These are phyloP conservation scores for Eimeria falciformis DNA, from an alignment of 169 alveolate species.

Conservation along the genomic window DNA sequence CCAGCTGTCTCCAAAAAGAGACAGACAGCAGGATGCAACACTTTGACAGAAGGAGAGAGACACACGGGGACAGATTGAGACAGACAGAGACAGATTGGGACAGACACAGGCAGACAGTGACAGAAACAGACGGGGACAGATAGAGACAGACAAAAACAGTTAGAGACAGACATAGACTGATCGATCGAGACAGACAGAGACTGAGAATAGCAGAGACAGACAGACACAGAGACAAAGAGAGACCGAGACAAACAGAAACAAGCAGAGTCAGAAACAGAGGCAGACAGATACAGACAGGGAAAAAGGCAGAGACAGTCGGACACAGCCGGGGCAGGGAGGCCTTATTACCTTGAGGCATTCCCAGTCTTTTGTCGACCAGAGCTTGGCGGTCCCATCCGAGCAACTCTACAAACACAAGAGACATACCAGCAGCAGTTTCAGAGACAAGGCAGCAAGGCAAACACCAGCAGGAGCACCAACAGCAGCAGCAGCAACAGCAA, in stretches of 20 bases:
- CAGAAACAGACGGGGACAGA: too few species aligned
- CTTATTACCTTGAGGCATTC: slow-evolving; percentile 84
- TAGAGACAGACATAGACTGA: too few species aligned
- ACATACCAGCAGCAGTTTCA: background rate
- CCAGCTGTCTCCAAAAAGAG: background rate
- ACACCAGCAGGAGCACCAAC: background rate
- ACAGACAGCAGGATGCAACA: too few species aligned
- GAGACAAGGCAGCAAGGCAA: background rate
- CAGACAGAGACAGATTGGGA: too few species aligned
- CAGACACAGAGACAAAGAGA: background rate
- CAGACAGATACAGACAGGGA: too few species aligned
- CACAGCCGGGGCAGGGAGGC: background rate
- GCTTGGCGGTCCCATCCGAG: slow-evolving; percentile 91
- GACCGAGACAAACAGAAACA: too few species aligned
- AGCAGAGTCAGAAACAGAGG: too few species aligned
- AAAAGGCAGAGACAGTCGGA: background rate
- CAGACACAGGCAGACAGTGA: too few species aligned
- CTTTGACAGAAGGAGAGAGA: too few species aligned
- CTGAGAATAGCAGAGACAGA: background rate
- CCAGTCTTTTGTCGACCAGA: slow-evolving; percentile 90
- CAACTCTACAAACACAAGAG: slow-evolving; percentile 80
- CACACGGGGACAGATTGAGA: too few species aligned
- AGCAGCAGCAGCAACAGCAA: background rate
- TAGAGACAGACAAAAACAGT: too few species aligned
- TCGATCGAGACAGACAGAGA: too few species aligned